Percentiles rank a stretch among this genome's conserved stretches.
These are phyloP conservation scores for Arachnomyces sp. DNA, from an alignment of 2,329 filamentous ascomycete species.

Conservation along the genomic window DNA sequence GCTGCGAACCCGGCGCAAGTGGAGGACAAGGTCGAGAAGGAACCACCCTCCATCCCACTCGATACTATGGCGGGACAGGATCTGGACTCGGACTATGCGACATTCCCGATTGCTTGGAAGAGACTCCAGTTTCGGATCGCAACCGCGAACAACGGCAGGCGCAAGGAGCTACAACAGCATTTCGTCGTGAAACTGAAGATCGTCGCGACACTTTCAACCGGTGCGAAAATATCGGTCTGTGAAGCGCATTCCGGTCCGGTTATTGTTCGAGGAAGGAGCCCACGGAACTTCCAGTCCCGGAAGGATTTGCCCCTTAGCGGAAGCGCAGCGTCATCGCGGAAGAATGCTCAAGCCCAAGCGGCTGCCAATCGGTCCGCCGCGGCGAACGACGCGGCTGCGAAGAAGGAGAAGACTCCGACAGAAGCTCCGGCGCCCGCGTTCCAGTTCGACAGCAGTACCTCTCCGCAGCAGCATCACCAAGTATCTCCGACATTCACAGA, in stretches of 20 bases:
- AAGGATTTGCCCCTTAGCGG: conserved; percentile 86
- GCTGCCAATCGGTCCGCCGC: conserved; percentile 20
- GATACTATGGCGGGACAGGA: conserved; percentile 59
- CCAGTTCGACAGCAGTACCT: conserved; percentile 12
- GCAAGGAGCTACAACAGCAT: conserved; percentile 93
- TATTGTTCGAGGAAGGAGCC: conserved; percentile 86
- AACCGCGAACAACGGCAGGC: conserved; percentile 88
- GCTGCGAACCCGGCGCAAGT: conserved; percentile 60
- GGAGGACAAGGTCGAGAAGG: conserved; percentile 67
- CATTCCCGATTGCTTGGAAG: conserved; percentile 91
- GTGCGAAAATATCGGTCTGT: conserved; percentile 71
- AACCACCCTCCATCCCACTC: conserved; percentile 74
- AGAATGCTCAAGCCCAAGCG: conserved; percentile 46
- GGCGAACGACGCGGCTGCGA: conserved; percentile 18
- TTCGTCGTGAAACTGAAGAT: conserved; percentile 87
- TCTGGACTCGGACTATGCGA: conserved; percentile 73
- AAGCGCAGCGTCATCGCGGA: conserved; percentile 69
- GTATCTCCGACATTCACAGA: neutral
- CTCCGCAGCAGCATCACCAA: neutral
- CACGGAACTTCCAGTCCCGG: conserved; percentile 86
- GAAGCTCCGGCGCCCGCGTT: conserved; percentile 12
- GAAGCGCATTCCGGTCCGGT: conserved; percentile 85
- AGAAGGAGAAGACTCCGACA: conserved; percentile 7
- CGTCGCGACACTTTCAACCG: conserved; percentile 72
- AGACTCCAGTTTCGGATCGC: conserved; percentile 89